Conservation (phyloP, 768 basidiomycete species). For the Mycena filopes region DNA sequence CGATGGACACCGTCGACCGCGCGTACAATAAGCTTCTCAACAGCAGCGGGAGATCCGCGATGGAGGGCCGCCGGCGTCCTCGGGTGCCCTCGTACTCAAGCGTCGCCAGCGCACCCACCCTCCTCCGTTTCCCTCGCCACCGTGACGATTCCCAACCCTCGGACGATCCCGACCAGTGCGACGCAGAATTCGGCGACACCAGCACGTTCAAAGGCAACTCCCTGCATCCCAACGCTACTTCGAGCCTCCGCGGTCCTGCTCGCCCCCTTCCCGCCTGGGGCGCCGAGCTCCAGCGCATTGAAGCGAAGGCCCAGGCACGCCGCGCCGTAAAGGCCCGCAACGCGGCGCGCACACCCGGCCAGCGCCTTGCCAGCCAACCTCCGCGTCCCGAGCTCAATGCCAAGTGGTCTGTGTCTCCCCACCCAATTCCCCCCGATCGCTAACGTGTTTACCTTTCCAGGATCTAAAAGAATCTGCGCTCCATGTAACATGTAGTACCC, state of each 20-base stretch:
- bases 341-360: background rate
- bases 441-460: background rate
- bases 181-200: too few relatives aligned
- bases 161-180: too few relatives aligned
- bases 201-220: background rate
- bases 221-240: conserved; percentile 13
- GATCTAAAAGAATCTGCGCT: background rate
- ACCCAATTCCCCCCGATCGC: background rate
- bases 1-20: background rate
- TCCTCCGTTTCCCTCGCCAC: conserved; percentile 18
- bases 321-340: background rate
- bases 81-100: background rate
- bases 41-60: conserved; percentile 13
- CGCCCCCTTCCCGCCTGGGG: background rate
- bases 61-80: background rate
- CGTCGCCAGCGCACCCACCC: conserved; percentile 13
- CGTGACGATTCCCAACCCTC: too few relatives aligned
- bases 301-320: too few relatives aligned
- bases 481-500: background rate
- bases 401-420: background rate
- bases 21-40: background rate
- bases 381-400: background rate
- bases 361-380: background rate
- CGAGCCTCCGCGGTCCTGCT: background rate
- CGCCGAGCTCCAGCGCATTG: too few relatives aligned